Evolutionary conservation across 176 grass and related monocot genomes (phyloP).

Genomic region (Tillandsia fasciculata): DNA sequence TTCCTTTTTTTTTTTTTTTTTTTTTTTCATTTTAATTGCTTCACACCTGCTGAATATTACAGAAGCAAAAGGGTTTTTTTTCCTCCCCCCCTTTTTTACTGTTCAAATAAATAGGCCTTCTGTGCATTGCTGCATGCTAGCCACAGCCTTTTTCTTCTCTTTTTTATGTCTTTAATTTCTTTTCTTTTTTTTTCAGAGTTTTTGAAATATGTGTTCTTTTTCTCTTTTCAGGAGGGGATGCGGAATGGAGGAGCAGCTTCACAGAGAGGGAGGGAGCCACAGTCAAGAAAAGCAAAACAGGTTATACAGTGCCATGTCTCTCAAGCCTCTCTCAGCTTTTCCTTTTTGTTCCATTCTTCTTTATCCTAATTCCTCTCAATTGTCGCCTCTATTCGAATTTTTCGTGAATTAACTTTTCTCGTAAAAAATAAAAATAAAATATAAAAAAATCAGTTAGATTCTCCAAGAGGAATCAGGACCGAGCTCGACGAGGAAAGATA

Average conservation of each 20-base stretch:
- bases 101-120: background rate
- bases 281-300: slow-evolving; percentile 88
- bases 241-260: slow-evolving; percentile 81
- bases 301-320: slow-evolving; percentile 29
- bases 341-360: slow-evolving; percentile 14
- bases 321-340: slow-evolving; percentile 10
- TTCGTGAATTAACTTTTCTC: slow-evolving; percentile 5
- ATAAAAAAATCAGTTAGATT: slow-evolving; percentile 31
- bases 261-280: slow-evolving; percentile 59
- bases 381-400: slow-evolving; percentile 3
- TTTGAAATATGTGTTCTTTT: slow-evolving; percentile 18
- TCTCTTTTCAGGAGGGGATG: slow-evolving; percentile 41
- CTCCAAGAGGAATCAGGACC: slow-evolving; percentile 47
- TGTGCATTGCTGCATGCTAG: slow-evolving; percentile 7
- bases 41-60: too few species aligned
- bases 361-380: background rate
- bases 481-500: slow-evolving; percentile 65
- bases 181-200: slow-evolving; percentile 12
- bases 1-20: background rate
- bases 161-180: slow-evolving; percentile 20
- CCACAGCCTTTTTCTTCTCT: slow-evolving; percentile 19
- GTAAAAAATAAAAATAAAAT: background rate
- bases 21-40: background rate
- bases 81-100: background rate
- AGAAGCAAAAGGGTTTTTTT: background rate